phyloP scores from a whole-genome alignment of 225 moss, liverwort and hornwort genomes.

The Straminergon stramineum region DNA sequence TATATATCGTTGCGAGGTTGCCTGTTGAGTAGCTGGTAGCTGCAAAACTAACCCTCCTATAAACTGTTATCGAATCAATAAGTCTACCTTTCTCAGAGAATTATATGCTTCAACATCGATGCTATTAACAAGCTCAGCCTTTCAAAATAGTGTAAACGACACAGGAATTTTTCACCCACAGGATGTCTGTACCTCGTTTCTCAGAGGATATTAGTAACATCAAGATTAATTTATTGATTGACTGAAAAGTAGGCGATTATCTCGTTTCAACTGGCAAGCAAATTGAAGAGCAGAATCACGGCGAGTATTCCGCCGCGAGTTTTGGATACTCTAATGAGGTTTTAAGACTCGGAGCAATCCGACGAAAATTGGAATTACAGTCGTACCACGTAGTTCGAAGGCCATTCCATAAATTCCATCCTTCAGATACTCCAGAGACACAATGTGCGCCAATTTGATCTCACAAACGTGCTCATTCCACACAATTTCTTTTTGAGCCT shows the following conservation, averaged over 20 bases:
- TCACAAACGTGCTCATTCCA: slow-evolving; percentile 32
- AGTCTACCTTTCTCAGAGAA: neutral
- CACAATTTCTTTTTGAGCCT: neutral
- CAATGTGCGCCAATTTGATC: slow-evolving; percentile 26
- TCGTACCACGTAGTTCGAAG: slow-evolving; percentile 54
- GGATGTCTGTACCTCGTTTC: neutral
- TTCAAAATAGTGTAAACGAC: neutral
- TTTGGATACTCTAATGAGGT: neutral
- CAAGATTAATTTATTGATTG: neutral
- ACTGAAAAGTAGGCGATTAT: neutral
- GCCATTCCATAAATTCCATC: slow-evolving; percentile 51
- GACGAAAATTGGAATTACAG: neutral
- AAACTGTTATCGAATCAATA: neutral
- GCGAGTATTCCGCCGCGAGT: neutral
- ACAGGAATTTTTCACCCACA: neutral
- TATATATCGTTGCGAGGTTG: neutral
- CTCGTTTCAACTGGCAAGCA: neutral
- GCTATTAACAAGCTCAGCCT: neutral
- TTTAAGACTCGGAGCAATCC: neutral
- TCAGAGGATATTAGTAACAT: neutral
- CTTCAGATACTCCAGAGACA: slow-evolving; percentile 13
- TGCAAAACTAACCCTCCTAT: neutral
- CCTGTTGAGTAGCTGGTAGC: neutral
- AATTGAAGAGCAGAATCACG: neutral
- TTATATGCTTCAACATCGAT: neutral